phyloP scores from a whole-genome alignment of 2,329 filamentous ascomycete species.

The Xylaria sp. region DNA sequence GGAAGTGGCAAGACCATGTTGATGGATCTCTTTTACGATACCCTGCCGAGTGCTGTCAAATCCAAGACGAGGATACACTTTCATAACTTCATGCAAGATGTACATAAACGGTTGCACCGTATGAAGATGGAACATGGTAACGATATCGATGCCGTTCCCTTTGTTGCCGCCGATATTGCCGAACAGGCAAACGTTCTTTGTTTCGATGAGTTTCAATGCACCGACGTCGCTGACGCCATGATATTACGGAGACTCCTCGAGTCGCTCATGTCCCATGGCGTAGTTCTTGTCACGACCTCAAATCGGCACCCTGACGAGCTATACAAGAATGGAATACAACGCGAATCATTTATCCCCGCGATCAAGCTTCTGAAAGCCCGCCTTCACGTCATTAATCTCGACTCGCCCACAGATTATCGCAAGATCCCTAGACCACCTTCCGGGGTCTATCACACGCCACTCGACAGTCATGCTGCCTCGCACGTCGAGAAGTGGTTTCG shows the following conservation, averaged over 20 bases:
- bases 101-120: slow-evolving; percentile 88
- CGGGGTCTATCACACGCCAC: slow-evolving; percentile 90
- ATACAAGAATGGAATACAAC: slow-evolving; percentile 98
- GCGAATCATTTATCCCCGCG: slow-evolving; percentile 93
- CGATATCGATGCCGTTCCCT: slow-evolving; percentile 89
- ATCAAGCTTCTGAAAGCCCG: slow-evolving; percentile 89
- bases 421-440: slow-evolving; percentile 94
- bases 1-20: slow-evolving; percentile 99
- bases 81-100: slow-evolving; percentile 99
- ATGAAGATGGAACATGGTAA: slow-evolving; percentile 90
- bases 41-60: slow-evolving; percentile 79
- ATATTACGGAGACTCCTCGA: slow-evolving; percentile 90
- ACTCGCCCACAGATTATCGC: slow-evolving; percentile 95
- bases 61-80: slow-evolving; percentile 96
- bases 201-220: slow-evolving; percentile 99
- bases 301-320: slow-evolving; percentile 97
- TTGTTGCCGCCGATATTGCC: slow-evolving; percentile 94
- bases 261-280: slow-evolving; percentile 93
- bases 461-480: slow-evolving; percentile 78
- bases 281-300: slow-evolving; percentile 93
- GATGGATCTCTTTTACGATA: slow-evolving; percentile 98
- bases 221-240: slow-evolving; percentile 98
- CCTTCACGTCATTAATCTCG: slow-evolving; percentile 90
- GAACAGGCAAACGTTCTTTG: slow-evolving; percentile 86
- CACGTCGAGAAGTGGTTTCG: slow-evolving; percentile 96